Percentiles rank a stretch among this genome's conserved stretches.
phyloP scores from a whole-genome alignment of 306 rosid genomes.

The Castanea mollissima region DNA sequence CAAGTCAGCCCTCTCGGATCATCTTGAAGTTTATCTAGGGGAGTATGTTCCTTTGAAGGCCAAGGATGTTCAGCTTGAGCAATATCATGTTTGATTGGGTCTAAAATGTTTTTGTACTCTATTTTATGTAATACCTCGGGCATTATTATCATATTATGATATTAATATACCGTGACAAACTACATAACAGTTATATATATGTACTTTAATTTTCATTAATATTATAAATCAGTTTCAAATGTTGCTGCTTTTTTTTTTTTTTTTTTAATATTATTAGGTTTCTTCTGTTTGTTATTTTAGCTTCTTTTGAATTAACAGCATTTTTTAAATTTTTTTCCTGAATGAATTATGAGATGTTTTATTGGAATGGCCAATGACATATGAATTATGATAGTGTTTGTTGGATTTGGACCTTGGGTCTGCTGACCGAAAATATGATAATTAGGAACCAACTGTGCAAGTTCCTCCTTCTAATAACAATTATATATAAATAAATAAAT shows the following conservation, averaged over 20 bases:
- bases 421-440: not conserved
- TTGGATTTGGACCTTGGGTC: not conserved
- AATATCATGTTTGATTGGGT: constrained; percentile 31
- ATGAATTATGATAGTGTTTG: not conserved
- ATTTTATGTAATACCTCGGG: too few relatives aligned
- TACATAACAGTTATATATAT: too few relatives aligned
- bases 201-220: too few relatives aligned
- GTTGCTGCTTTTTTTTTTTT: not conserved
- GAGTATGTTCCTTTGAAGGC: constrained; percentile 62
- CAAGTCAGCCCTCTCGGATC: constrained; percentile 70
- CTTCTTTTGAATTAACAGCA: too few relatives aligned
- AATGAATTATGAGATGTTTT: too few relatives aligned
- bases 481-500: too few relatives aligned
- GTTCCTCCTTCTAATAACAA: too few relatives aligned
- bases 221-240: too few relatives aligned
- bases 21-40: constrained; percentile 60
- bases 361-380: not conserved
- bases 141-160: too few relatives aligned
- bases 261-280: not conserved
- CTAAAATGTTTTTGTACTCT: not conserved
- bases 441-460: not conserved
- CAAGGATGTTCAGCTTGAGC: constrained; percentile 70
- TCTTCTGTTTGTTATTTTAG: not conserved
- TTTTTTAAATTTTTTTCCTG: too few relatives aligned
- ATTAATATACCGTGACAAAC: too few relatives aligned